Evolutionary conservation across 129 eudicot genomes (phyloP).

Genomic region (Solidago caesia): DNA sequence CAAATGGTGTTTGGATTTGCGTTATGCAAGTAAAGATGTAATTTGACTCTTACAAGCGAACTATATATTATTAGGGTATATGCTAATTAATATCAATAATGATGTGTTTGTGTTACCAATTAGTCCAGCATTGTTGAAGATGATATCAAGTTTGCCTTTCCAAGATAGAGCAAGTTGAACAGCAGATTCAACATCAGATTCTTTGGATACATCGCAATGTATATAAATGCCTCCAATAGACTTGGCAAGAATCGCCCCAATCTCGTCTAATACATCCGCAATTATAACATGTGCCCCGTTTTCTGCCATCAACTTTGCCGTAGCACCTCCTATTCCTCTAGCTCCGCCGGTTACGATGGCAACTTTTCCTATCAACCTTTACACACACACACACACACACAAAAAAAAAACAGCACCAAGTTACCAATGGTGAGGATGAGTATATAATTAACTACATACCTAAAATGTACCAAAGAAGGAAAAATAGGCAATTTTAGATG

Average conservation of each 20-base stretch:
- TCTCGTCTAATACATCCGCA: constrained; percentile 75
- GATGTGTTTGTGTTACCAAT: constrained; percentile 19
- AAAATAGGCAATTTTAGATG: too few species aligned
- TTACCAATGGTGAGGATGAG: too few species aligned
- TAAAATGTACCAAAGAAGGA: background rate
- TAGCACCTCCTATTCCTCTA: constrained; percentile 92
- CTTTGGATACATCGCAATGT: constrained; percentile 80
- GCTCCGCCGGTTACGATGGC: constrained; percentile 93
- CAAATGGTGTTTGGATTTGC: background rate
- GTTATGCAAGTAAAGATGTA: background rate
- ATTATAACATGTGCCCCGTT: constrained; percentile 80
- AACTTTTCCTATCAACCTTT: constrained; percentile 72
- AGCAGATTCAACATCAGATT: constrained; percentile 61
- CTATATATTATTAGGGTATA: too few species aligned
- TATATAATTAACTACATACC: background rate
- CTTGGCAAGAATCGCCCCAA: constrained; percentile 54
- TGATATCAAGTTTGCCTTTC: constrained; percentile 84
- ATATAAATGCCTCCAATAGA: constrained; percentile 65
- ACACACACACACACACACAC: background rate
- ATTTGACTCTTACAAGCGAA: too few species aligned
- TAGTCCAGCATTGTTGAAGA: constrained; percentile 85
- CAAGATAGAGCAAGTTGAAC: constrained; percentile 60
- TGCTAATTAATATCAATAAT: too few species aligned
- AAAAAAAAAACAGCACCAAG: background rate
- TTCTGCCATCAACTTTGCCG: constrained; percentile 54